Evolutionary conservation across 2,329 filamentous ascomycete genomes (phyloP), one percentile per base, ranked within the genome.

Genomic region (Epichloe festucae): DNA sequence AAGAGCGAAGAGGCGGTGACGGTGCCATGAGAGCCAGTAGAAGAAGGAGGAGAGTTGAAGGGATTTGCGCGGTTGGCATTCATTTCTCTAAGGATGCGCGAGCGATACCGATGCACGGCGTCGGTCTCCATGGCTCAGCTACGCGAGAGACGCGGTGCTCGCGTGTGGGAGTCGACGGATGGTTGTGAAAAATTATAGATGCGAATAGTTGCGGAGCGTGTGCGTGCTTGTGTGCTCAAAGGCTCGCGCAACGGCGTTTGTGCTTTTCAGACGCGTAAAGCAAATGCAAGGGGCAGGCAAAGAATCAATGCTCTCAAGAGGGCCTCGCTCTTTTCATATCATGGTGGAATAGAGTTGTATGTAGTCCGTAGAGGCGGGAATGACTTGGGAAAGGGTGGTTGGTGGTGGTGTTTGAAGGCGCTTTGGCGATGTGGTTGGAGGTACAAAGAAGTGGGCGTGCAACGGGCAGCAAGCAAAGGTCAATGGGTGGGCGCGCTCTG

Each of bases 41-140:
- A 79, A 6, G 76, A 78, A 19, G 76, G 76, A 5, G 77, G 77
- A 19, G 76, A 79, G 64, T 76, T 77, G 66, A 78, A 79, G 5
- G 76, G 76, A 62, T 79, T 76, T 53, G 76, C 70, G 62, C 71
- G 69, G 64, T 74, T 72, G 56, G 72, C 67, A 47, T 73, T 71
- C 72, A 76, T 75, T 65, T 76, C 74, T 63, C 74, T 70, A 58
- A 73, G 67, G 54, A 73, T 71, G 58, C 71, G 71, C 59, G 71
- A 73, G 59, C 70, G 70, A 65, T 71, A 73, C 58, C 70, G 67
- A 58, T 55, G 67, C 52, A 63, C 60, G 46, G 62, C 60, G 57
- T 73, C 69, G 59, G 63, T 58, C 60, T 73, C 71, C 71, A 73
- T 73, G 55, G 62, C 60, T 63, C 55, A 49, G 51, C 40, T 49